phyloP scores from a whole-genome alignment of 768 basidiomycete genomes.

The Suillus luteus region DNA sequence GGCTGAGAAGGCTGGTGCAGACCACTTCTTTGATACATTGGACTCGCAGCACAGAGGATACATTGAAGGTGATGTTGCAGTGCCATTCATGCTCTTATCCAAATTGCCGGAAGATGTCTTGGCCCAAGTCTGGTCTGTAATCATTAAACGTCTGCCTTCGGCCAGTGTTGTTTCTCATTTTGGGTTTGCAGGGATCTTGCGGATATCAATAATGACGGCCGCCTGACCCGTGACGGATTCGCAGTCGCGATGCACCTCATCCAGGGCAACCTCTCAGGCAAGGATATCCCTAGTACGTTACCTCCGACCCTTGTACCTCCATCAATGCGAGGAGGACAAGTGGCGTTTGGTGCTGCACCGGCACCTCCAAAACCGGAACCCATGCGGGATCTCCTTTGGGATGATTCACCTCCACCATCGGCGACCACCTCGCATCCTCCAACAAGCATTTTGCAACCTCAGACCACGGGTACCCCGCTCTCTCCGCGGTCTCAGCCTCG shows the following conservation, averaged over 20 bases:
- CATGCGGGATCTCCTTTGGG: slow-evolving; percentile 52
- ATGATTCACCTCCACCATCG: slow-evolving; percentile 50
- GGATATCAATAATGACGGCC: slow-evolving; percentile 86
- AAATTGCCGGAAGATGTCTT: slow-evolving; percentile 78
- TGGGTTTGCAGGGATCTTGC: slow-evolving; percentile 79
- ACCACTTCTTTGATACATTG: slow-evolving; percentile 79
- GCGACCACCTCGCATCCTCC: slow-evolving; percentile 41
- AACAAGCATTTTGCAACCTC: slow-evolving; percentile 32
- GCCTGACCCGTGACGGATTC: slow-evolving; percentile 87
- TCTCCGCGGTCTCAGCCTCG: slow-evolving; percentile 31
- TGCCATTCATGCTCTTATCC: slow-evolving; percentile 93
- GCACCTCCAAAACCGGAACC: slow-evolving; percentile 39
- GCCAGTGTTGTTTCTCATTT: slow-evolving; percentile 12
- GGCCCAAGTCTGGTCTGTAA: slow-evolving; percentile 86
- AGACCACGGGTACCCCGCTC: slow-evolving; percentile 38
- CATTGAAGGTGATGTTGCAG: slow-evolving; percentile 92
- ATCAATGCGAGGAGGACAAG: slow-evolving; percentile 57
- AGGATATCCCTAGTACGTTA: slow-evolving; percentile 69
- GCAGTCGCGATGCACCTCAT: slow-evolving; percentile 96
- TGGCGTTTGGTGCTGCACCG: slow-evolving; percentile 40
- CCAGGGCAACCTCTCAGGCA: slow-evolving; percentile 78
- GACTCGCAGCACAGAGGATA: slow-evolving; percentile 75
- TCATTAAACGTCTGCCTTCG: background rate
- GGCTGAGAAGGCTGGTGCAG: slow-evolving; percentile 74
- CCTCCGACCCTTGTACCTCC: slow-evolving; percentile 82